A percentile compares a stretch with the other conserved stretches of the same genome.
phyloP scores from a whole-genome alignment of 306 rosid genomes.

The Betula pendula region DNA sequence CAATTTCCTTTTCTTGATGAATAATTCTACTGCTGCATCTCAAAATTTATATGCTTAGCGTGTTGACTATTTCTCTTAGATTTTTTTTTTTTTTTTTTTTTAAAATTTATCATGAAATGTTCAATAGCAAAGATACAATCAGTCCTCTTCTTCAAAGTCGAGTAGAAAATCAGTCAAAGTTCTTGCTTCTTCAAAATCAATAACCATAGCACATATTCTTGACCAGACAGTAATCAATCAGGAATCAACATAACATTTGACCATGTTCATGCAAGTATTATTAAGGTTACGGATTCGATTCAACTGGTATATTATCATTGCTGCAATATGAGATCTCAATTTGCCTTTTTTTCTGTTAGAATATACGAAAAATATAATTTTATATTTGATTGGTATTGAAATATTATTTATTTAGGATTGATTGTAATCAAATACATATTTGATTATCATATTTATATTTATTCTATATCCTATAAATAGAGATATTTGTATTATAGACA shows the following conservation, averaged over 20 bases:
- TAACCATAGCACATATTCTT: background rate
- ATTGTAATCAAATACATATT: too few relatives aligned
- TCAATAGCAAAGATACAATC: conserved; percentile 29
- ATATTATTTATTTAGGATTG: too few relatives aligned
- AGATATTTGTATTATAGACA: too few relatives aligned
- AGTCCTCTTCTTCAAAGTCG: conserved; percentile 74
- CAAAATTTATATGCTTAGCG: background rate
- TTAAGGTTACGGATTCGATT: background rate
- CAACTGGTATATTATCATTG: background rate
- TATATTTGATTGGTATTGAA: too few relatives aligned
- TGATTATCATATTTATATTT: too few relatives aligned
- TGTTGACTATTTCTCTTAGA: background rate
- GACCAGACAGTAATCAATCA: background rate
- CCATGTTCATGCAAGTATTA: background rate
- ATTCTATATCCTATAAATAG: too few relatives aligned
- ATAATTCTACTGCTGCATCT: background rate
- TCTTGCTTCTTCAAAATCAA: conserved; percentile 62
- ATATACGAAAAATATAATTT: too few relatives aligned
- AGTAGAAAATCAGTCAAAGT: conserved; percentile 87
- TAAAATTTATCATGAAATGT: conserved; percentile 6
- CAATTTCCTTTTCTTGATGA: background rate
- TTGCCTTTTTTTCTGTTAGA: too few relatives aligned
- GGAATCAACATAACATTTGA: conserved; percentile 3
- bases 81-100: too few relatives aligned
- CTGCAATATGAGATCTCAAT: too few relatives aligned